Percentiles rank a stretch among this genome's conserved stretches.
phyloP scores from a whole-genome alignment of 352 stramenopile genomes.

The Globisporangium paroecandrum region DNA sequence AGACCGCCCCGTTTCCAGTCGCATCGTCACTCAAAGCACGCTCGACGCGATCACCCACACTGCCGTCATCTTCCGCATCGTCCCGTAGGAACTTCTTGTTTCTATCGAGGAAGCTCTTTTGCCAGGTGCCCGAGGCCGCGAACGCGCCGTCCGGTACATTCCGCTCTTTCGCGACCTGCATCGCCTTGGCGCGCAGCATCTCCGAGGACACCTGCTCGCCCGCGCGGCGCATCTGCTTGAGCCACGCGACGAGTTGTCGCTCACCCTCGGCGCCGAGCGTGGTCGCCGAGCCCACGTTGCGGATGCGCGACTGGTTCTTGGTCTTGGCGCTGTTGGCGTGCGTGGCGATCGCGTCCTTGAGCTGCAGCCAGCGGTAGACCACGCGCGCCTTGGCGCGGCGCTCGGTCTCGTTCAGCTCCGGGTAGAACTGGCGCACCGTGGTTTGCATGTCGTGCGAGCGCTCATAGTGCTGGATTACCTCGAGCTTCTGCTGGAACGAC shows the following conservation, averaged over 20 bases:
- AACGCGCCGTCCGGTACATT: conserved; percentile 12
- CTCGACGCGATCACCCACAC: background rate
- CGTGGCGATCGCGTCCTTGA: conserved; percentile 9
- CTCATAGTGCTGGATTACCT: conserved; percentile 16
- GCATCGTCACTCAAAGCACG: background rate
- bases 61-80: background rate
- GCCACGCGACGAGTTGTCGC: conserved; percentile 11
- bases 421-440: conserved; percentile 13
- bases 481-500: conserved; percentile 18
- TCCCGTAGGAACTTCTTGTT: conserved; percentile 9
- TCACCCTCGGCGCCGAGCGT: conserved; percentile 14
- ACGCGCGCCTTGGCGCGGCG: conserved; percentile 15
- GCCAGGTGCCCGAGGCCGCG: conserved; percentile 13
- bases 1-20: background rate
- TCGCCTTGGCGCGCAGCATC: conserved; percentile 9
- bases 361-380: conserved; percentile 17
- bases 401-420: conserved; percentile 9
- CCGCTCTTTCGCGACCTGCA: conserved; percentile 10
- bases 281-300: conserved; percentile 8
- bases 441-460: conserved; percentile 9
- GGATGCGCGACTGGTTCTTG: conserved; percentile 16
- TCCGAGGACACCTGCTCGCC: conserved; percentile 11
- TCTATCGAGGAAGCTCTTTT: conserved; percentile 15
- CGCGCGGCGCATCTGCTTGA: background rate
- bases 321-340: conserved; percentile 18